Base-by-base conservation (phyloP, 2,329 filamentous ascomycete genomes). In the Zopfia rhizophila region DNA sequence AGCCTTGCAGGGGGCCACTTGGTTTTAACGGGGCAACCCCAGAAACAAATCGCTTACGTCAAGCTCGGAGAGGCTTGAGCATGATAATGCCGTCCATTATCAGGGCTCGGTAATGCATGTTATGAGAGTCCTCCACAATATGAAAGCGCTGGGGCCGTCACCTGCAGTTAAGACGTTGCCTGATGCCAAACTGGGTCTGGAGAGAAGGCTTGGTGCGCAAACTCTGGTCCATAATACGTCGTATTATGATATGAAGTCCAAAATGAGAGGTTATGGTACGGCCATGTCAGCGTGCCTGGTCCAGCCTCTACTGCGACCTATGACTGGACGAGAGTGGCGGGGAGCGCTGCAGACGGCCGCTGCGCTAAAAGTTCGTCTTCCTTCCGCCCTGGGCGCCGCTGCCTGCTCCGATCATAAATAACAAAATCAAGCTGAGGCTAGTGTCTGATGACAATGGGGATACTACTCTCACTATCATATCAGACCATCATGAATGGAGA, bases 1-100 rank as follows among this genome's bases (percentile, higher is more conserved):
- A 7, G 39, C 28, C 38, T 27, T 45, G 16, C 37, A 35, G 27
- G 43, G 19, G 23, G 22, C 28, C 42, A 44, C 32, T 38, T 22
- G 47, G 50, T 19, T 42, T 45, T 45, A 31, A 48, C 51, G 39
- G 37, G 48, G 43, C 46, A 45, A 53, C 55, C 51, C 53, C 50
- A 52, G 56, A 65, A 64, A 60, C 57, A 55, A 59, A 32, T 58
- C 50, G 59, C 57, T 60, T 59, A 53, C 43, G 55, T 58, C 54
- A 55, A 55, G 27, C 31, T 44, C 53, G 40, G 46, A 43, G 45
- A 60, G 45, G 32, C 41, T 29, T 46, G 39, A 55, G 58, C 61
- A 67, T 63, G 45, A 64, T 59, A 57, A 56, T 59, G 53, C 40
- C 29, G 43, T 54, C 48, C 49, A 44, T 56, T 55, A 59, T 58